Evolutionary conservation across 108 stramenopile species (phyloP), one percentile per base, ranked within the genome.

Genomic region (Skeletonema grethae): DNA sequence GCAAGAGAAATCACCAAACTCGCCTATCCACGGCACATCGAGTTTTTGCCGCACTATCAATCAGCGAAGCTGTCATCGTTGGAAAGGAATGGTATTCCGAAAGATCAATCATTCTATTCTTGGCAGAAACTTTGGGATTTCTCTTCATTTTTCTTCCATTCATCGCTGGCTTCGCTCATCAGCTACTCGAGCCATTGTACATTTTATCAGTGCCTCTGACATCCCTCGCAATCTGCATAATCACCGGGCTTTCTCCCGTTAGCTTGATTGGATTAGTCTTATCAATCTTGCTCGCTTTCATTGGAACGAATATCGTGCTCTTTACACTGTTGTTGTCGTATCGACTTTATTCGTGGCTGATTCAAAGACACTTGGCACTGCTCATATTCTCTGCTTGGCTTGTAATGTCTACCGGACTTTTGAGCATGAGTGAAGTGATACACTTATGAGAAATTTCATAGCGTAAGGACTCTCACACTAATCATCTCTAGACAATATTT

Each of bases 71-170:
- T 7, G 22, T 22, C 50, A 10, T 16, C 18, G 22, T 53, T 2
- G 50, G 32, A 32, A 61, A 61, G 60, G 30, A 32, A 18, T 32
- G 28, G 35, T 36, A 61, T 61, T 5, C 34, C n/a, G 32, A 18
- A 16, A 16, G 35, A 32, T 31, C 60, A 12, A 61, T 61, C 35
- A 32, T 32, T 35, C 60, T 18, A 8, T 36, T 32, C 34, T 61
- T 61, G 60, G 4, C 60, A 61, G 50, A 61, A 20, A 32, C 18
- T 0, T 35, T 35, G 8, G 60, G 60, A 18, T 61, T 32, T 5
- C 3, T 61, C 60, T 61, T 61, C 60, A 36, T 61, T 20, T 61
- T 61, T 35, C 60, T 61, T 61, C 60, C 60, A 18, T 61, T 61
- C n/a, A 32, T n/a, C 35, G 60, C 60, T 20, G 60, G 57, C 57